A percentile compares a stretch with the other conserved stretches of the same genome.
Conservation (phyloP, 176 grass and related monocot genomes). For the Metroxylon sagu region DNA sequence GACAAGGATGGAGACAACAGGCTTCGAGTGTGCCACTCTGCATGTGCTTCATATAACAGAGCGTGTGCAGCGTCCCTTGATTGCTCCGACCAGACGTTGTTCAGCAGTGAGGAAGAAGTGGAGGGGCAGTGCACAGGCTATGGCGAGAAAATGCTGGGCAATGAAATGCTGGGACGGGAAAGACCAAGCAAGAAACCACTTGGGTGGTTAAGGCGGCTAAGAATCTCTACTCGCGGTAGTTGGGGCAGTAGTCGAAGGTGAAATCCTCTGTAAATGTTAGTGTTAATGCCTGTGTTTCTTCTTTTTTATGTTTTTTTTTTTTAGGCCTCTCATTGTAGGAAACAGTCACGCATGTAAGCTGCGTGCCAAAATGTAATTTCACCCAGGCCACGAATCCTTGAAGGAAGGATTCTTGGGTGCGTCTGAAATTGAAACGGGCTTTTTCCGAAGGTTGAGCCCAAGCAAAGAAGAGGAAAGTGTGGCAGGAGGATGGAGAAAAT, state of each 20-base stretch:
- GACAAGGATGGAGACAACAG: constrained; percentile 94
- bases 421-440: neutral
- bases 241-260: constrained; percentile 13
- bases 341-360: constrained; percentile 17
- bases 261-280: constrained; percentile 51
- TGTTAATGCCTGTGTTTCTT: constrained; percentile 30
- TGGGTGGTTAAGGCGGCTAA: constrained; percentile 62
- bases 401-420: constrained; percentile 1
- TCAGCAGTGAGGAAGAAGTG: constrained; percentile 86
- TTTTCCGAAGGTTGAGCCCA: no score
- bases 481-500: no score
- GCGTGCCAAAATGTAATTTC: constrained; percentile 7
- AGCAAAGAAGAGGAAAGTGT: no score
- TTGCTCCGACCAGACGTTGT: constrained; percentile 96
- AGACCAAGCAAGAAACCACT: constrained; percentile 11
- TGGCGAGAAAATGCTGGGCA: constrained; percentile 40
- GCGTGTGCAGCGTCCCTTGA: constrained; percentile 86
- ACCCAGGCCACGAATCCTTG: neutral
- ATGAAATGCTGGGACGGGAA: no score
- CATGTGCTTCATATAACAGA: constrained; percentile 71
- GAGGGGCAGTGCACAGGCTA: constrained; percentile 92
- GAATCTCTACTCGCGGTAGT: constrained; percentile 36
- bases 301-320: constrained; percentile 7
- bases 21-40: constrained; percentile 91
- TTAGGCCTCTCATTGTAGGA: constrained; percentile 54